phyloP scores from a whole-genome alignment of 2,329 filamentous ascomycete genomes.

The Botrytis aclada region DNA sequence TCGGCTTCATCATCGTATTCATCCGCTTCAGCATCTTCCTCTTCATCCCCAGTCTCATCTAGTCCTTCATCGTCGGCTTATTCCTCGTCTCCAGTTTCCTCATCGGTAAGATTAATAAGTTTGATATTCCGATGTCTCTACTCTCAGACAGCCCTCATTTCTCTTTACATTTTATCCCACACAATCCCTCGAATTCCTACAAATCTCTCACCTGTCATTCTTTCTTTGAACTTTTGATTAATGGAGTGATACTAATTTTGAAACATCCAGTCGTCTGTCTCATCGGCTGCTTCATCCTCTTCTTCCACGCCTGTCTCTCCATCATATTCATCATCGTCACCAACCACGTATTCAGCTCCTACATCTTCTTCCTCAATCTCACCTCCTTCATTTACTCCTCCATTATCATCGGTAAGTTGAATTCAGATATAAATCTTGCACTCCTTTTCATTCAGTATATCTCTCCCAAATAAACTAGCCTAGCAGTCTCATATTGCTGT shows the following conservation, averaged over 20 bases:
- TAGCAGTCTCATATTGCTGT: too few relatives aligned
- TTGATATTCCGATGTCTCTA: background rate
- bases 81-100: background rate
- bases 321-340: background rate
- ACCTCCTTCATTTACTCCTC: background rate
- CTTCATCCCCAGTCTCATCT: background rate
- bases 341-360: background rate
- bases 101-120: background rate
- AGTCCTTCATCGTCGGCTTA: background rate
- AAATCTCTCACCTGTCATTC: background rate
- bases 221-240: background rate
- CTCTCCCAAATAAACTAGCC: background rate
- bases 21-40: background rate
- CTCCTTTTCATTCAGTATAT: rapidly evolving
- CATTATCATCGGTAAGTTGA: background rate
- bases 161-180: background rate
- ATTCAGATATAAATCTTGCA: background rate
- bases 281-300: background rate
- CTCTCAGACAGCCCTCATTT: background rate
- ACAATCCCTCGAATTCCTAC: background rate
- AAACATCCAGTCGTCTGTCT: background rate
- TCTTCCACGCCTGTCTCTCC: background rate
- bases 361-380: background rate
- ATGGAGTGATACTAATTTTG: background rate
- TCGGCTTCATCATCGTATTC: background rate